Evolutionary conservation across 768 basidiomycete species (phyloP), one percentile per base, ranked within the genome.

Genomic region (Mycena venus): DNA sequence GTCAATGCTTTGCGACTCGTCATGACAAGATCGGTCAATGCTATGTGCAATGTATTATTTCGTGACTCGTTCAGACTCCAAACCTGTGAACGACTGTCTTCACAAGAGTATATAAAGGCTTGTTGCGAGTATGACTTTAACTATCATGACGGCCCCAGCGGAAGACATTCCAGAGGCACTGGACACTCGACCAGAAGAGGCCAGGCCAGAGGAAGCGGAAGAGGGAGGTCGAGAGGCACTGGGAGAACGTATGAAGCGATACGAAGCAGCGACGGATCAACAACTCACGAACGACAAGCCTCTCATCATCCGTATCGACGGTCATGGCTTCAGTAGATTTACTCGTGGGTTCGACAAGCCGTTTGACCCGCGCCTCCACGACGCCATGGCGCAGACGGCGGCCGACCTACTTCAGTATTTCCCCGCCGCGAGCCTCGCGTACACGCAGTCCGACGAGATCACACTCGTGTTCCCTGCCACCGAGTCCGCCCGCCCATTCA

Each of bases 371-470:
- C 70, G 75, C 38, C 27, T 75, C 44, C 75, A 75, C 70, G 58
- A 47, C n/a, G 70, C 67, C 34, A 75, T 75, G 75, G 70, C 38
- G 34, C 60, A 44, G 12, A 72, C 67, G 8, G 70, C 75, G 3
- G 40, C 61, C 17, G 75, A 72, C 56, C 70, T 75, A 11, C 67
- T 75, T 11, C 36, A 25, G 17, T 55, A 75, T 38, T 75, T 75
- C 61, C 56, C 75, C 23, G 75, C 38, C n/a, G 75, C 75, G 29
- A 68, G 70, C 53, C 66, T 75, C 55, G 75, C 67, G 17, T 75
- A 75, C 67, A 75, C 75, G 8, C 70, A 68, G 66, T 75, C 75
- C 23, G 75, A 75, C 75, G 75, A 75, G 65, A 53, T 75, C 55
- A 75, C 75, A 10, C 66, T 75, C 23, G 62, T 75, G 40, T 75